Evolutionary conservation across 805 yeast genomes (phyloP), one percentile per base, ranked within the genome.

Genomic region (Ogataea methanolica): DNA sequence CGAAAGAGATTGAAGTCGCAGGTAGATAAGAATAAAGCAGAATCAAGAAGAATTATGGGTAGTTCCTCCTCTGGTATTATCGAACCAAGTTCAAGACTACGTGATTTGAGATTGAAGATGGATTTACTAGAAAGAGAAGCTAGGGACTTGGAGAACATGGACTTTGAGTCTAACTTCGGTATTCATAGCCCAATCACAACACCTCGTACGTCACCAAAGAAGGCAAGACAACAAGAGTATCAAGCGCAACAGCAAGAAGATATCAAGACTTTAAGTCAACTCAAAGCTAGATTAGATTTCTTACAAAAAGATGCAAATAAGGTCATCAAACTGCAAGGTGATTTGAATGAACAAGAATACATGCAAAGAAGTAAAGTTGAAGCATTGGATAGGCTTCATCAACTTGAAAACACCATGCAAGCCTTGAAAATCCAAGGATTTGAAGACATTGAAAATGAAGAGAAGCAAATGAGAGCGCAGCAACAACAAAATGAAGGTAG

Each of bases 111-210:
- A 46, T 88, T 84, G 57, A 78, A 84, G 61, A 89, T 89, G 96
- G 95, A 87, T 49, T 83, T 80, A 52, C 74, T 91, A 45, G 96
- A 88, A 61, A 77, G 79, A 42, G 87, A 88, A 70, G 97, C 97
- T 0, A 71, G 95, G 50, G 87, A 85, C 58, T 73, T 92, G 49
- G 97, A 92, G 62, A 83, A 81, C 78, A 85, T 87, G 19, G 94
- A 89, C 54, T 90, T 88, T 58, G 83, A 81, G 14, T 54, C 57
- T 17, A 39, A 47, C n/a, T 54, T 49, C 12, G 48, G 48, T 33
- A 48, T 53, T 8, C 54, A 54, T 1, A 54, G 44, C 16, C 41
- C 53, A 2, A 15, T 46, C 29, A 39, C 38, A 9, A 36, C 43
- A 34, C 38, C 37, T 6, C 42, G 31, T 5, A 48, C 31, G 16